Conservation (phyloP, 176 grass and related monocot genomes). For the Ensete glaucum region DNA sequence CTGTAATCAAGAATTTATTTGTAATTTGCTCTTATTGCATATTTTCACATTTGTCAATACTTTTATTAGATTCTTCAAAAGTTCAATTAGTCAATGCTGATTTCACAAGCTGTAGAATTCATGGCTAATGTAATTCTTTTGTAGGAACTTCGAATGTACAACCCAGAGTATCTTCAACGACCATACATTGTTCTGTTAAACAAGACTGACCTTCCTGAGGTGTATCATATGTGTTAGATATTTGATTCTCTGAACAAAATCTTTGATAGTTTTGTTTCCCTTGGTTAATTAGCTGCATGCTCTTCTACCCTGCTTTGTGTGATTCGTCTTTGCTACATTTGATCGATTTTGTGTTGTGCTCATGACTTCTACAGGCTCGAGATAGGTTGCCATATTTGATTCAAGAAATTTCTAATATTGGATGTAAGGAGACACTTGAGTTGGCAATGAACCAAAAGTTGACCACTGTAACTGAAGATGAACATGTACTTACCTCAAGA, state of each 20-base stretch:
- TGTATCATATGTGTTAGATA: constrained; percentile 22
- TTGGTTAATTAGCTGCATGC: background rate
- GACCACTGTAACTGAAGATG: constrained; percentile 4
- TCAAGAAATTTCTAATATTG: constrained; percentile 66
- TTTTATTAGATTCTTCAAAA: too few species aligned
- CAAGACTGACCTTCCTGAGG: constrained; percentile 95
- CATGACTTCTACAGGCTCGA: constrained; percentile 36
- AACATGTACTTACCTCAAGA: constrained; percentile 10
- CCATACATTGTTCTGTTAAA: constrained; percentile 88
- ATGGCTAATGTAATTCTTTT: constrained; percentile 18
- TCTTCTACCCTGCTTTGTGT: background rate
- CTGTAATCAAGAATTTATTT: background rate
- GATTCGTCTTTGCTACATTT: constrained; percentile 5
- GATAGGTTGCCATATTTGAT: constrained; percentile 54
- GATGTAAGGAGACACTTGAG: constrained; percentile 36
- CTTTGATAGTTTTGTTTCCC: background rate
- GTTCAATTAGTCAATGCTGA: background rate
- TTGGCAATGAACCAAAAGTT: constrained; percentile 26
- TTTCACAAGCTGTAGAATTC: background rate
- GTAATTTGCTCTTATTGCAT: background rate
- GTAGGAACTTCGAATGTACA: constrained; percentile 99
- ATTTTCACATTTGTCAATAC: background rate
- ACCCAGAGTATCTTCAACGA: constrained; percentile 72
- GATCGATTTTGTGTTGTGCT: background rate
- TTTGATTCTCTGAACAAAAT: constrained; percentile 3